These are phyloP conservation scores for Ustulina deusta DNA, from an alignment of 2,329 filamentous ascomycete genomes.

Conservation along the genomic window DNA sequence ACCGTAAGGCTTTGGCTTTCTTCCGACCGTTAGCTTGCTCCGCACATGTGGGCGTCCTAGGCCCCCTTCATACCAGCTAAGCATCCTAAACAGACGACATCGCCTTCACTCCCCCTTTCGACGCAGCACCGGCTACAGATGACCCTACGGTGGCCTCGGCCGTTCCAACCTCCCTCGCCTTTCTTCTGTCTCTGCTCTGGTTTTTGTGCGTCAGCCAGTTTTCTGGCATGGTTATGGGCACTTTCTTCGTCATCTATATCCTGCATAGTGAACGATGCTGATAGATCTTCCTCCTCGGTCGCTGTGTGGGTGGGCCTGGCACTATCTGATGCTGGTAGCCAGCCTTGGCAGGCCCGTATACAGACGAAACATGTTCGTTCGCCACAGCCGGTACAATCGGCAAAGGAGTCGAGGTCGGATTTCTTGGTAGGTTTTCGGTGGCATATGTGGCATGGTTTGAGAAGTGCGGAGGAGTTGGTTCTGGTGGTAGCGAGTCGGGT, in stretches of 20 bases:
- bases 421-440: slow-evolving; percentile 73
- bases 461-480: slow-evolving; percentile 45
- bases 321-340: slow-evolving; percentile 49
- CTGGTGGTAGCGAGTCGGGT: slow-evolving; percentile 34
- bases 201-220: slow-evolving; percentile 1
- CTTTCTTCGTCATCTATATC: slow-evolving; percentile 57
- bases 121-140: slow-evolving; percentile 77
- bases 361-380: slow-evolving; percentile 77
- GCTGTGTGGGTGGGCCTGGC: slow-evolving; percentile 21
- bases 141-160: slow-evolving; percentile 61
- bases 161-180: slow-evolving; percentile 46
- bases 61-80: slow-evolving; percentile 59
- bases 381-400: slow-evolving; percentile 72
- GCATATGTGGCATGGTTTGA: slow-evolving; percentile 75
- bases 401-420: slow-evolving; percentile 73
- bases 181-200: slow-evolving; percentile 39
- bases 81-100: slow-evolving; percentile 75
- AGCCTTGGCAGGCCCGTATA: slow-evolving; percentile 71
- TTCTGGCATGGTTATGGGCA: slow-evolving; percentile 21
- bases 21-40: slow-evolving; percentile 1
- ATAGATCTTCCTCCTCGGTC: slow-evolving; percentile 50
- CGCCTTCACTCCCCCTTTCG: slow-evolving; percentile 72
- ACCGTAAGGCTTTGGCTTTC: neutral
- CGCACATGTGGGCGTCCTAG: slow-evolving; percentile 43
- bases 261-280: slow-evolving; percentile 63